These are phyloP conservation scores for Crinitomyces ghanaensis DNA, from an alignment of 805 yeast species.

Conservation along the genomic window DNA sequence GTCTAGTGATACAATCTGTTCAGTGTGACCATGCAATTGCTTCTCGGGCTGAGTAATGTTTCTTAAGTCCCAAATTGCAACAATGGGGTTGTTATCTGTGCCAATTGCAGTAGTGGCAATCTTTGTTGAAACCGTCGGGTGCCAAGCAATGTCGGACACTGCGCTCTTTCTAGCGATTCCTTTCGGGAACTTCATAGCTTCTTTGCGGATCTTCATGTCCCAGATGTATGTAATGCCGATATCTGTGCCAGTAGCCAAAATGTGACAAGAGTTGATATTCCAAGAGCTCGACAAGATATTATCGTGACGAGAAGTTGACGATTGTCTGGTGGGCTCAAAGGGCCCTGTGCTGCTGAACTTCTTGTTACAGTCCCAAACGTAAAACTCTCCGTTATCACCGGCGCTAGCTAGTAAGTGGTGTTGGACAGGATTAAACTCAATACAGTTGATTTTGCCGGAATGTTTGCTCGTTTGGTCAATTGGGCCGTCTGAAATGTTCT, in stretches of 20 bases:
- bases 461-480: conserved; percentile 49
- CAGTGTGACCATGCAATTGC: conserved; percentile 65
- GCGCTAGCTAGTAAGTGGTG: conserved; percentile 69
- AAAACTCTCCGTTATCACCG: conserved; percentile 80
- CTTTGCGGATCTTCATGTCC: conserved; percentile 83
- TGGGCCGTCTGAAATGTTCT: conserved; percentile 35
- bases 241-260: conserved; percentile 81
- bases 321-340: conserved; percentile 61
- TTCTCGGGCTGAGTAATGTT: conserved; percentile 85
- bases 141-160: conserved; percentile 85
- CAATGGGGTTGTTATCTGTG: conserved; percentile 68
- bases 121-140: conserved; percentile 77
- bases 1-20: conserved; percentile 82
- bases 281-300: conserved; percentile 75
- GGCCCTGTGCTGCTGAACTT: conserved; percentile 29
- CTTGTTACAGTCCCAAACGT: conserved; percentile 76
- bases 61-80: conserved; percentile 88
- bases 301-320: conserved; percentile 61
- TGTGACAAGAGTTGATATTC: conserved; percentile 75
- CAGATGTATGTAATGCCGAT: conserved; percentile 84
- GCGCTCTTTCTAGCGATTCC: conserved; percentile 43
- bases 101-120: conserved; percentile 79
- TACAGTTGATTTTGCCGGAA: conserved; percentile 55
- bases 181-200: conserved; percentile 62
- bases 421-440: conserved; percentile 70